These are phyloP conservation scores for Alternaria postmessia DNA, from an alignment of 2,329 filamentous ascomycete species.

Conservation along the genomic window DNA sequence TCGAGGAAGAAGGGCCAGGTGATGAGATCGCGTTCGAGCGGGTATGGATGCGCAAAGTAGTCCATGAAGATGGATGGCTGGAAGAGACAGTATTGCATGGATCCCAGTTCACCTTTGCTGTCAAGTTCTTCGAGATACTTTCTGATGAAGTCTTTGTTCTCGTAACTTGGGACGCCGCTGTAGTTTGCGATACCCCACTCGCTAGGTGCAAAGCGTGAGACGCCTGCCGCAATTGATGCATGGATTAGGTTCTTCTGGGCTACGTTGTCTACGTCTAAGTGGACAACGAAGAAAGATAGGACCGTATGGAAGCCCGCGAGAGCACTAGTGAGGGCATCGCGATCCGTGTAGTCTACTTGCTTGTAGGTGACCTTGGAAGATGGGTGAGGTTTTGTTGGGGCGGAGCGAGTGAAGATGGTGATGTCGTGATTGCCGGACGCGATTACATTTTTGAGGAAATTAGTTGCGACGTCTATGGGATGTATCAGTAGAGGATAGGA, in stretches of 20 bases:
- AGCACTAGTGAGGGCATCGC: constrained; percentile 45
- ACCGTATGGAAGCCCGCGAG: constrained; percentile 60
- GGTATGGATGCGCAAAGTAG: constrained; percentile 62
- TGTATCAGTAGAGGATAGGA: background rate
- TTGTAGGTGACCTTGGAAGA: constrained; percentile 51
- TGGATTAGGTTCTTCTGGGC: constrained; percentile 45
- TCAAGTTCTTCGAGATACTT: constrained; percentile 60
- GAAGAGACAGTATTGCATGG: constrained; percentile 65
- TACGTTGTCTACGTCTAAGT: constrained; percentile 32
- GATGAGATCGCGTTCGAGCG: constrained; percentile 56
- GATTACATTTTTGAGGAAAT: constrained; percentile 61
- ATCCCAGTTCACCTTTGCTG: constrained; percentile 57
- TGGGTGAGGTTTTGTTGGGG: constrained; percentile 13
- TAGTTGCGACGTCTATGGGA: constrained; percentile 59
- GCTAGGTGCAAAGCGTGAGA: constrained; percentile 40
- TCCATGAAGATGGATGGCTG: constrained; percentile 64
- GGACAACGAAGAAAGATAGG: constrained; percentile 54
- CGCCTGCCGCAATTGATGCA: constrained; percentile 40
- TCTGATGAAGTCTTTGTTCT: constrained; percentile 60
- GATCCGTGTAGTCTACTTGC: constrained; percentile 57
- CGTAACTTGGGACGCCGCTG: constrained; percentile 58
- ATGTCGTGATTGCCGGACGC: constrained; percentile 62
- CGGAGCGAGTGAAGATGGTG: constrained; percentile 58
- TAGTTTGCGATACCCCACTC: constrained; percentile 43
- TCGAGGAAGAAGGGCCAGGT: constrained; percentile 49